These are phyloP conservation scores for Boletus rubroflammeus DNA, from an alignment of 768 basidiomycete species.

Conservation along the genomic window DNA sequence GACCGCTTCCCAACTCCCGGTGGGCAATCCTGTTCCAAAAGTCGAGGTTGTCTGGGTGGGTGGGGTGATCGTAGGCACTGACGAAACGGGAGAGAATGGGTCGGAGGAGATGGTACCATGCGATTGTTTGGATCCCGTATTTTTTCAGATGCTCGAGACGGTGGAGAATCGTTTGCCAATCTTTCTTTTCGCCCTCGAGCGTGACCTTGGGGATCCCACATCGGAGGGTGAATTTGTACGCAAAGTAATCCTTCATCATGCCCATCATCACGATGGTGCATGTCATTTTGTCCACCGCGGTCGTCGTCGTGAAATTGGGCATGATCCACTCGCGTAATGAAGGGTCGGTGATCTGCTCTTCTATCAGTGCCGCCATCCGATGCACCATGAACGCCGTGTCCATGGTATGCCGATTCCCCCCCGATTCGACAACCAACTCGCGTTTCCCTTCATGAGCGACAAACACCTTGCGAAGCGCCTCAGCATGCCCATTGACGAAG, in stretches of 20 bases:
- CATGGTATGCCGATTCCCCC: slow-evolving; percentile 19
- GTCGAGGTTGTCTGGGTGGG: slow-evolving; percentile 28
- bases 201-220: slow-evolving; percentile 47
- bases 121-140: slow-evolving; percentile 35
- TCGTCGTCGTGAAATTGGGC: slow-evolving; percentile 45
- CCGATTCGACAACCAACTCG: slow-evolving; percentile 25
- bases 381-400: slow-evolving; percentile 33
- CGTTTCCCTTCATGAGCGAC: slow-evolving; percentile 24
- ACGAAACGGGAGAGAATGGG: slow-evolving; percentile 39
- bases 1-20: slow-evolving; percentile 26
- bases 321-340: slow-evolving; percentile 38
- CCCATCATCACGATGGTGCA: slow-evolving; percentile 43
- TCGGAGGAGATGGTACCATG: slow-evolving; percentile 40
- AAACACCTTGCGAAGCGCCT: slow-evolving; percentile 32
- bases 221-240: slow-evolving; percentile 26
- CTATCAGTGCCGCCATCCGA: slow-evolving; percentile 22
- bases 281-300: slow-evolving; percentile 34
- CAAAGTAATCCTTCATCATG: slow-evolving; percentile 40
- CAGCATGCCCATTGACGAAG: slow-evolving; percentile 38
- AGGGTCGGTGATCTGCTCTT: slow-evolving; percentile 21
- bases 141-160: slow-evolving; percentile 38
- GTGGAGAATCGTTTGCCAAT: slow-evolving; percentile 36
- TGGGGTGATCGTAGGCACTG: slow-evolving; percentile 33
- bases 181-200: slow-evolving; percentile 38
- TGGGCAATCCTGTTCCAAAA: slow-evolving; percentile 40